Percentiles rank a stretch among this genome's conserved stretches.
Evolutionary conservation across 352 stramenopile species (phyloP).

Genomic region (Phytophthora quininea): DNA sequence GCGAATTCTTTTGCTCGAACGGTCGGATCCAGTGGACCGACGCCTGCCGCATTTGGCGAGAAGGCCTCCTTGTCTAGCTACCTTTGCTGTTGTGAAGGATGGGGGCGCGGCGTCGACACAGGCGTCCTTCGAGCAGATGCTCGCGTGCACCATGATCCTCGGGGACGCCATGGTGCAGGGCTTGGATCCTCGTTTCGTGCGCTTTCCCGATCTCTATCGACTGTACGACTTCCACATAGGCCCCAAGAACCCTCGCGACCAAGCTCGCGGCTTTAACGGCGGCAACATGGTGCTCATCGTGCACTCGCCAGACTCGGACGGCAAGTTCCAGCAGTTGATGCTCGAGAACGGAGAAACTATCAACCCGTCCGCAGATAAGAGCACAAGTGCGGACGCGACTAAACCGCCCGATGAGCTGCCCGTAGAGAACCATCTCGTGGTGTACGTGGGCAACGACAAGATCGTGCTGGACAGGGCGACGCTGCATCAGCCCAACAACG

Average conservation of each 20-base stretch:
- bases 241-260: slow-evolving; percentile 49
- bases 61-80: background rate
- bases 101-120: slow-evolving; percentile 77
- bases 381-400: slow-evolving; percentile 13
- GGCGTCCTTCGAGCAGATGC: slow-evolving; percentile 80
- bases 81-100: slow-evolving; percentile 31
- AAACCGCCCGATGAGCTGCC: slow-evolving; percentile 22
- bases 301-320: slow-evolving; percentile 49
- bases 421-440: slow-evolving; percentile 54
- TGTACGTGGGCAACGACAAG: slow-evolving; percentile 72
- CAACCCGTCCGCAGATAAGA: slow-evolving; percentile 13
- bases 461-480: slow-evolving; percentile 72
- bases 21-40: slow-evolving; percentile 17
- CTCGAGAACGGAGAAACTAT: slow-evolving; percentile 29
- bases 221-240: slow-evolving; percentile 86
- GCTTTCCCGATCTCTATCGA: slow-evolving; percentile 82
- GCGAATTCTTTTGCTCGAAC: slow-evolving; percentile 12
- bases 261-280: slow-evolving; percentile 49
- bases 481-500: slow-evolving; percentile 73
- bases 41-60: slow-evolving; percentile 8
- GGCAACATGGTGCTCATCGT: slow-evolving; percentile 76
- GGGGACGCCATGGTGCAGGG: slow-evolving; percentile 84
- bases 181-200: slow-evolving; percentile 77
- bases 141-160: slow-evolving; percentile 86
- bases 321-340: slow-evolving; percentile 57